Conservation (phyloP, 305 asterid genomes). For the Andrographis paniculata region DNA sequence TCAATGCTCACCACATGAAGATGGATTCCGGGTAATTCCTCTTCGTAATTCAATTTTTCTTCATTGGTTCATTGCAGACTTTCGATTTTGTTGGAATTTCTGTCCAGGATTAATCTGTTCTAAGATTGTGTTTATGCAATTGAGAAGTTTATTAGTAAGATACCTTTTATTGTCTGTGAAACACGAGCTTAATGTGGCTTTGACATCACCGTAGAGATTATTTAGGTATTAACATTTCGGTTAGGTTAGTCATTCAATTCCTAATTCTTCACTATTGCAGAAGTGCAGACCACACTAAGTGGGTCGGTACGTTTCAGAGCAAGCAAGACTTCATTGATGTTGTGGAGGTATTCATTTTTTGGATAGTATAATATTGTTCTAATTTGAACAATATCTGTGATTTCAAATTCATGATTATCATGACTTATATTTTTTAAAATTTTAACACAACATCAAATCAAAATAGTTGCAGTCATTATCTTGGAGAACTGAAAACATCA, state of each 20-base stretch:
- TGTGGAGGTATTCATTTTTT: conserved; percentile 57
- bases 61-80: conserved; percentile 5
- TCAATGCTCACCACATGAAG: conserved; percentile 96
- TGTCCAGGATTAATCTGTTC: too few relatives aligned
- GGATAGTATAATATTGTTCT: too few relatives aligned
- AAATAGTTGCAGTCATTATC: too few relatives aligned
- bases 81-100: neutral
- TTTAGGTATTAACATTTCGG: conserved; percentile 2
- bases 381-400: conserved; percentile 1
- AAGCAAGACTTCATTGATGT: conserved; percentile 90
- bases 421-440: too few relatives aligned
- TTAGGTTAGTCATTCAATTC: conserved; percentile 9
- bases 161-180: too few relatives aligned
- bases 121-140: neutral
- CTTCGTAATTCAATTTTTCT: too few relatives aligned
- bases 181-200: too few relatives aligned
- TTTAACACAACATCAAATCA: too few relatives aligned
- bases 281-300: conserved; percentile 87
- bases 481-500: too few relatives aligned
- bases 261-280: conserved; percentile 35
- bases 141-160: too few relatives aligned
- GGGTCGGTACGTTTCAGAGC: conserved; percentile 68
- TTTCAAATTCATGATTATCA: conserved; percentile 1
- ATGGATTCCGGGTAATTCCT: conserved; percentile 97
- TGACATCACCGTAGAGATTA: too few relatives aligned